These are phyloP conservation scores for Termitomyces sp. DNA, from an alignment of 768 basidiomycete genomes.

Conservation along the genomic window DNA sequence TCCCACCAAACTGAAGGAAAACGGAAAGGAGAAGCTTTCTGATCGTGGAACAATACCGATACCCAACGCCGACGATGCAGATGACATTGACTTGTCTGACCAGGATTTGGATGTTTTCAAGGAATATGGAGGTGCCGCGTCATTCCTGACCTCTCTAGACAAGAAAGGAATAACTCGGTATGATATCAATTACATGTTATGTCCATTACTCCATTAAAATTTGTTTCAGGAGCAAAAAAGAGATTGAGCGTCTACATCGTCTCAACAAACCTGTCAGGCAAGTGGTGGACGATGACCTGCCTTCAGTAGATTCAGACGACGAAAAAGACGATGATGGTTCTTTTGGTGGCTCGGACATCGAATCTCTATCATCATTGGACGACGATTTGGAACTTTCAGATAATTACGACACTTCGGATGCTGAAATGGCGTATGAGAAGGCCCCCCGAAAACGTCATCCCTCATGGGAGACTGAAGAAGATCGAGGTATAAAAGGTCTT, in stretches of 20 bases:
- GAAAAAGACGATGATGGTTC: slow-evolving; percentile 47
- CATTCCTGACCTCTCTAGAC: slow-evolving; percentile 73
- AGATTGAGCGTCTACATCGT: slow-evolving; percentile 67
- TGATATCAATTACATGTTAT: slow-evolving; percentile 16
- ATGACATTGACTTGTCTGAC: slow-evolving; percentile 59
- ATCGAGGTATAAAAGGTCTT: slow-evolving; percentile 54
- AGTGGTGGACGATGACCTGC: slow-evolving; percentile 47
- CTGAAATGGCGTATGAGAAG: slow-evolving; percentile 74
- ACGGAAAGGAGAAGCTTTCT: slow-evolving; percentile 55
- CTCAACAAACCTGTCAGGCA: slow-evolving; percentile 55
- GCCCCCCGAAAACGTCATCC: slow-evolving; percentile 48
- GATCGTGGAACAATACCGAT: slow-evolving; percentile 62
- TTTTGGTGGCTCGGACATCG: slow-evolving; percentile 24
- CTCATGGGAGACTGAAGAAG: slow-evolving; percentile 44
- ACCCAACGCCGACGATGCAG: slow-evolving; percentile 44
- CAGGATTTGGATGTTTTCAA: slow-evolving; percentile 65
- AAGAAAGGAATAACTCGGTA: slow-evolving; percentile 79
- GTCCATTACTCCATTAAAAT: not conserved
- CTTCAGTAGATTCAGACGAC: slow-evolving; percentile 64
- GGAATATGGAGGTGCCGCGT: slow-evolving; percentile 56
- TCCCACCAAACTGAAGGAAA: slow-evolving; percentile 31
- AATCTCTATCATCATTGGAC: slow-evolving; percentile 23
- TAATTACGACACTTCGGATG: slow-evolving; percentile 46
- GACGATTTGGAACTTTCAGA: slow-evolving; percentile 18
- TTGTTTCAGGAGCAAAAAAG: slow-evolving; percentile 75